phyloP scores from a whole-genome alignment of 441 rosid species.

The Populus tomentosa region DNA sequence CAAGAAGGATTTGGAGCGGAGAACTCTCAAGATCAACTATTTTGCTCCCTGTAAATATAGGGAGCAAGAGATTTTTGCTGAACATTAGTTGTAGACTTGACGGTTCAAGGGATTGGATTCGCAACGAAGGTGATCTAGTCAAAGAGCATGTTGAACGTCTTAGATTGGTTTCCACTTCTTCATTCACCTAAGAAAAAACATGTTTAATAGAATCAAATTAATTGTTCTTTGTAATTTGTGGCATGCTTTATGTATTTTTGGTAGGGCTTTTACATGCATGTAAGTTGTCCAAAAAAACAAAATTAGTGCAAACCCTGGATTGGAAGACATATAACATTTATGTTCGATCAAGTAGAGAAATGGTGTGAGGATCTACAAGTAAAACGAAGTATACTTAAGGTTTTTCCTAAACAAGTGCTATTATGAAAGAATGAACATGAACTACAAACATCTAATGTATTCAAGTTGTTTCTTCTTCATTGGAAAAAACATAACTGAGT shows the following conservation, averaged over 20 bases:
- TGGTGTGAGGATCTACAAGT: neutral
- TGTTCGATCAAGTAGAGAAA: neutral
- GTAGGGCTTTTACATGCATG: neutral
- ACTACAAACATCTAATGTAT: neutral
- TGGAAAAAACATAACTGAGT: too few relatives aligned
- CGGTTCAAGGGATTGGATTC: constrained; percentile 51
- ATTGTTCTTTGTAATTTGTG: too few relatives aligned
- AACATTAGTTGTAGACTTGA: constrained; percentile 51
- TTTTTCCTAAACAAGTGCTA: neutral
- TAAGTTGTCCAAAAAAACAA: neutral
- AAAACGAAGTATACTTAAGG: neutral
- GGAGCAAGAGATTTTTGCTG: constrained; percentile 33
- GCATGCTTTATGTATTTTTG: neutral
- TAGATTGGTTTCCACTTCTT: constrained; percentile 58
- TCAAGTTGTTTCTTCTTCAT: too few relatives aligned
- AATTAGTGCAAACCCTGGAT: neutral
- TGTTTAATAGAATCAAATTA: neutral
- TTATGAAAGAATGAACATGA: neutral
- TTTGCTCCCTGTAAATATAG: constrained; percentile 78
- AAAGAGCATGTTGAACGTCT: constrained; percentile 21
- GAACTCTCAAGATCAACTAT: constrained; percentile 37
- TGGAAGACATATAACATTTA: neutral
- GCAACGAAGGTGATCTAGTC: constrained; percentile 42
- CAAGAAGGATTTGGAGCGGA: constrained; percentile 50
- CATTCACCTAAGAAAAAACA: constrained; percentile 39